Conservation (phyloP, 148 eudicot species). For the Rheum nobile region DNA sequence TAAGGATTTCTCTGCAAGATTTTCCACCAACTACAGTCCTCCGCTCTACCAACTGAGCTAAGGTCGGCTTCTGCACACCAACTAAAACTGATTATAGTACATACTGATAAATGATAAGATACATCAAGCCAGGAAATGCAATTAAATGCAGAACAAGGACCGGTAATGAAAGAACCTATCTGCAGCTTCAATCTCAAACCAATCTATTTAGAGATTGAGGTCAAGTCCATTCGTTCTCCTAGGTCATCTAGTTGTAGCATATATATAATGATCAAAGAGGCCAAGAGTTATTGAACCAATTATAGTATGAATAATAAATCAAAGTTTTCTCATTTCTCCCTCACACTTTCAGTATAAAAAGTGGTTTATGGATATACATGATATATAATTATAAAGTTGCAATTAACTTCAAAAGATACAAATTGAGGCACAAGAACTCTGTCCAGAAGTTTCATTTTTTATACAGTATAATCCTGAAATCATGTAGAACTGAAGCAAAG, state of each 20-base stretch:
- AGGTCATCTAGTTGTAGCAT: background rate
- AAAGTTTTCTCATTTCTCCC: background rate
- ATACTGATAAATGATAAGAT: background rate
- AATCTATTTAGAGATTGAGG: background rate
- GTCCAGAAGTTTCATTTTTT: no score
- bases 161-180: background rate
- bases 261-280: background rate
- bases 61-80: background rate
- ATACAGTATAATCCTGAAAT: background rate
- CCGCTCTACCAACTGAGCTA: slow-evolving; percentile 5
- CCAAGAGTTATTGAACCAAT: background rate
- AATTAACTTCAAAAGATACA: background rate
- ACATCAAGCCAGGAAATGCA: background rate
- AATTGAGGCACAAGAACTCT: background rate
- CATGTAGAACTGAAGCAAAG: background rate
- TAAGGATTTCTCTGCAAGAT: slow-evolving; percentile 4
- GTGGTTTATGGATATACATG: no score
- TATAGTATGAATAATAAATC: background rate
- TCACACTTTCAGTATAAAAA: no score
- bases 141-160: background rate
- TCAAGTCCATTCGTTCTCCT: background rate
- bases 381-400: background rate
- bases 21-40: background rate
- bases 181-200: background rate
- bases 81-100: background rate